A percentile compares a stretch with the other conserved stretches of the same genome.
Evolutionary conservation across 805 yeast genomes (phyloP).

Genomic region (Suhomyces pyralidae): DNA sequence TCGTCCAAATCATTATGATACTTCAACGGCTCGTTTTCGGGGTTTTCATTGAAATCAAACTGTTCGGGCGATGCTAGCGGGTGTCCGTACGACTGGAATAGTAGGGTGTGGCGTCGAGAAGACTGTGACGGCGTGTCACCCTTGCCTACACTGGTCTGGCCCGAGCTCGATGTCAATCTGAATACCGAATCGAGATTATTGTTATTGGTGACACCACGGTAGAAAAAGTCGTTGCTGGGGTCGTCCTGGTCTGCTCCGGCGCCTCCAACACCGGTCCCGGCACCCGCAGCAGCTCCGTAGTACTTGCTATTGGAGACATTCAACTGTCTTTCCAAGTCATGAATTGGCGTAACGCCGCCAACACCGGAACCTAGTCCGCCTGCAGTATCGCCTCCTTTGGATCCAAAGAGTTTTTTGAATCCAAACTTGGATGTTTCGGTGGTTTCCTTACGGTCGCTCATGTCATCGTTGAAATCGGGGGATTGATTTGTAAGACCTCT

Average conservation of each 20-base stretch:
- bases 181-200: slow-evolving; percentile 43
- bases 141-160: slow-evolving; percentile 5
- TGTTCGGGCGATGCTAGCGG: slow-evolving; percentile 21
- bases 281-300: slow-evolving; percentile 13
- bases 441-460: slow-evolving; percentile 15
- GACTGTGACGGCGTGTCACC: slow-evolving; percentile 10
- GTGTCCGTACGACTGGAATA: slow-evolving; percentile 24
- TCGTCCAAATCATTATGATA: background rate
- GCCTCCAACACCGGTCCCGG: slow-evolving; percentile 10
- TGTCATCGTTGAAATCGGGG: slow-evolving; percentile 42
- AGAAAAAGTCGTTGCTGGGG: slow-evolving; percentile 33
- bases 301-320: slow-evolving; percentile 14
- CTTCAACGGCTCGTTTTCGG: slow-evolving; percentile 8
- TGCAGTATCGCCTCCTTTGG: slow-evolving; percentile 14
- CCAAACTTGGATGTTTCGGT: slow-evolving; percentile 16
- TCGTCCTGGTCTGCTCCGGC: slow-evolving; percentile 9
- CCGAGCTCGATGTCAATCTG: slow-evolving; percentile 10
- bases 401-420: slow-evolving; percentile 30
- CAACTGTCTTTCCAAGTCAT: slow-evolving; percentile 29
- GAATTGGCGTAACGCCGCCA: slow-evolving; percentile 6
- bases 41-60: slow-evolving; percentile 18
- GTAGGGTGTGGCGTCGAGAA: slow-evolving; percentile 20
- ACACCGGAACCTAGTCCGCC: slow-evolving; percentile 4
- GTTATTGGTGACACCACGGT: slow-evolving; percentile 43
- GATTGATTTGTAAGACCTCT: slow-evolving; percentile 37